These are phyloP conservation scores for Naganishia sp. DNA, from an alignment of 1,284 basidiomycete genomes.

Conservation along the genomic window DNA sequence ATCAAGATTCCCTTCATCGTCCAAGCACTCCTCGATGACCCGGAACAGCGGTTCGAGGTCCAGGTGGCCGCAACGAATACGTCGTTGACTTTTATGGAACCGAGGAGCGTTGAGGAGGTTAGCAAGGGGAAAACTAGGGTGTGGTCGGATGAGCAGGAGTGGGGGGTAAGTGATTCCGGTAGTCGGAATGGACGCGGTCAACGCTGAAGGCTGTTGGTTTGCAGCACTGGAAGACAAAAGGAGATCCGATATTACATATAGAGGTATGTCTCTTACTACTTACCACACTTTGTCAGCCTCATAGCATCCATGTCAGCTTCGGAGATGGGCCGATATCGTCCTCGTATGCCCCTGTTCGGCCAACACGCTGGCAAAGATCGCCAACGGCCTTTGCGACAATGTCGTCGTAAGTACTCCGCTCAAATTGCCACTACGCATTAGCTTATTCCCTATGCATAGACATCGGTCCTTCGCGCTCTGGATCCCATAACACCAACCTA, in stretches of 20 bases:
- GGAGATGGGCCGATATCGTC: slow-evolving; percentile 94
- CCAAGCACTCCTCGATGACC: slow-evolving; percentile 51
- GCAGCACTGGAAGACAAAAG: slow-evolving; percentile 67
- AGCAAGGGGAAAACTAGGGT: slow-evolving; percentile 53
- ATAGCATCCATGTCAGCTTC: slow-evolving; percentile 56
- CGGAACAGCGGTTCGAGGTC: slow-evolving; percentile 64
- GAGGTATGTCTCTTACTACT: slow-evolving; percentile 56
- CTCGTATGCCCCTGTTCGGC: slow-evolving; percentile 93
- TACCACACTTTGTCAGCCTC: neutral
- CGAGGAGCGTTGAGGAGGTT: slow-evolving; percentile 58
- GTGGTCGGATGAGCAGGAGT: slow-evolving; percentile 92
- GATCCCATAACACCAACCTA: slow-evolving; percentile 77
- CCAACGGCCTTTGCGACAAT: slow-evolving; percentile 85
- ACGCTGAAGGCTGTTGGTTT: neutral
- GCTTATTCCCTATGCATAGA: slow-evolving; percentile 58
- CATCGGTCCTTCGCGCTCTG: slow-evolving; percentile 84
- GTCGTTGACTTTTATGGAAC: slow-evolving; percentile 75
- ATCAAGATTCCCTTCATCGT: slow-evolving; percentile 91
- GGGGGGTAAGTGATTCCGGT: slow-evolving; percentile 62
- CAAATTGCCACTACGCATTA: neutral
- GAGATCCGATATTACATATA: slow-evolving; percentile 93
- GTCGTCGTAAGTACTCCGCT: slow-evolving; percentile 64
- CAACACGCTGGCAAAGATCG: slow-evolving; percentile 91
- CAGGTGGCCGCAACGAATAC: slow-evolving; percentile 80
- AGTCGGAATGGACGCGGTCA: neutral